These are phyloP conservation scores for Neonectria hederae DNA, from an alignment of 2,329 filamentous ascomycete species.

Conservation along the genomic window DNA sequence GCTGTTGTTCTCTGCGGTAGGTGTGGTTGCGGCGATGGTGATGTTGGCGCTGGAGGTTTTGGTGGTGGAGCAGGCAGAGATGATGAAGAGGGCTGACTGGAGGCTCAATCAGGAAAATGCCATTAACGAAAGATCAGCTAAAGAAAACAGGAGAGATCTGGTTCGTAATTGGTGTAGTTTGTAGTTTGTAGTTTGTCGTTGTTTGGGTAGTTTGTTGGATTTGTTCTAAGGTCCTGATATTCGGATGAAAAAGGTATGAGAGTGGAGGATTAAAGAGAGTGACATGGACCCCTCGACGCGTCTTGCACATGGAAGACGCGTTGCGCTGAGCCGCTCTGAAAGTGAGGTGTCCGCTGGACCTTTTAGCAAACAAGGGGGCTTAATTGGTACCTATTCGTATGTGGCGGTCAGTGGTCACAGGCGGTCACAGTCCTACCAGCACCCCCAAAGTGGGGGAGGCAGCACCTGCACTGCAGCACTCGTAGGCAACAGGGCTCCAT, in stretches of 20 bases:
- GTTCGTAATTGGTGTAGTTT: background rate
- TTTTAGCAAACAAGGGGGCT: background rate
- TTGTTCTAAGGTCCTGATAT: background rate
- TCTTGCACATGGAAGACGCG: constrained; percentile 14
- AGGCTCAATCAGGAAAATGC: background rate
- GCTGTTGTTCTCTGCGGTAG: background rate
- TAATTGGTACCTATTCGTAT: background rate
- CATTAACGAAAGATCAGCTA: background rate
- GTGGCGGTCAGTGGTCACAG: background rate
- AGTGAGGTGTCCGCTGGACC: background rate
- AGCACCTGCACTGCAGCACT: background rate
- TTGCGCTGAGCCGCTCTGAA: background rate
- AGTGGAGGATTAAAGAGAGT: constrained; percentile 3
- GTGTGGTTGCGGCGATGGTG: constrained; percentile 11
- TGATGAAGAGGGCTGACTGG: background rate
- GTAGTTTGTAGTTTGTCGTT: background rate
- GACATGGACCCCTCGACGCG: constrained; percentile 20
- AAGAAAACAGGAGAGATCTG: background rate
- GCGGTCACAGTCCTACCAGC: background rate
- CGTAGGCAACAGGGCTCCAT: background rate
- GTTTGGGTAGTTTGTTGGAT: background rate
- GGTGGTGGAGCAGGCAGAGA: background rate
- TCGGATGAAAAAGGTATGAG: background rate
- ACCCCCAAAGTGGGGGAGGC: background rate
- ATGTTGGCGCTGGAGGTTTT: background rate